Evolutionary conservation across 2,329 filamentous ascomycete genomes (phyloP).

Genomic region (Colletotrichum sp.): DNA sequence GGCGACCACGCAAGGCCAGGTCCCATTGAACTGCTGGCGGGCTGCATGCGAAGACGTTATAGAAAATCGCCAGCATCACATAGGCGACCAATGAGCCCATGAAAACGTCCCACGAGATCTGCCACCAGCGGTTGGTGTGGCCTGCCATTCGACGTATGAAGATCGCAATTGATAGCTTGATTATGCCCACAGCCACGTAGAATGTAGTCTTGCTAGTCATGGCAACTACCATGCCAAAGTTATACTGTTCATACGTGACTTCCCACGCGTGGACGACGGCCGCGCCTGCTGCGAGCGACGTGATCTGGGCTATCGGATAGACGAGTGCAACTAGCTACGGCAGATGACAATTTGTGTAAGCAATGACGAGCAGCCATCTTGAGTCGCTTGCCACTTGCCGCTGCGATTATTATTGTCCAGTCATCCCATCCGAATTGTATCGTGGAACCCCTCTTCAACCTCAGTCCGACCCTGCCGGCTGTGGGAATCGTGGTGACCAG

Average conservation of each 20-base stretch:
- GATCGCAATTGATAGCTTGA: constrained; percentile 38
- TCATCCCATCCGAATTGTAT: constrained; percentile 37
- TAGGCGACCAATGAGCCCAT: constrained; percentile 30
- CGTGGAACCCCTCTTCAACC: constrained; percentile 26
- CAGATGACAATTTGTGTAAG: not conserved
- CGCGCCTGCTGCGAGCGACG: constrained; percentile 27
- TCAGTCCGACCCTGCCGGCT: constrained; percentile 23
- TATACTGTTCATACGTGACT: constrained; percentile 34
- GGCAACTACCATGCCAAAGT: constrained; percentile 26
- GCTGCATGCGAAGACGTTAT: constrained; percentile 31
- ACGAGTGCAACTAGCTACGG: constrained; percentile 25
- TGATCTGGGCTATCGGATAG: constrained; percentile 30
- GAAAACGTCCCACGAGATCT: constrained; percentile 32
- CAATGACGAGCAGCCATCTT: not conserved
- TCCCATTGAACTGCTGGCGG: constrained; percentile 30
- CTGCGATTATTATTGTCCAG: constrained; percentile 33
- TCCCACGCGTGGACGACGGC: constrained; percentile 32
- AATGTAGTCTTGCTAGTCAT: constrained; percentile 27
- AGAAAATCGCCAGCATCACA: constrained; percentile 32
- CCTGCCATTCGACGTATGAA: constrained; percentile 39
- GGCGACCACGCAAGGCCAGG: constrained; percentile 25
- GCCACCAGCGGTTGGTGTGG: constrained; percentile 30
- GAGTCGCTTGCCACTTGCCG: constrained; percentile 23
- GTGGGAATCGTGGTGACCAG: constrained; percentile 32
- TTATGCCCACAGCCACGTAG: constrained; percentile 33